phyloP scores from a whole-genome alignment of 805 yeast genomes.

The Saturnispora silvae region DNA sequence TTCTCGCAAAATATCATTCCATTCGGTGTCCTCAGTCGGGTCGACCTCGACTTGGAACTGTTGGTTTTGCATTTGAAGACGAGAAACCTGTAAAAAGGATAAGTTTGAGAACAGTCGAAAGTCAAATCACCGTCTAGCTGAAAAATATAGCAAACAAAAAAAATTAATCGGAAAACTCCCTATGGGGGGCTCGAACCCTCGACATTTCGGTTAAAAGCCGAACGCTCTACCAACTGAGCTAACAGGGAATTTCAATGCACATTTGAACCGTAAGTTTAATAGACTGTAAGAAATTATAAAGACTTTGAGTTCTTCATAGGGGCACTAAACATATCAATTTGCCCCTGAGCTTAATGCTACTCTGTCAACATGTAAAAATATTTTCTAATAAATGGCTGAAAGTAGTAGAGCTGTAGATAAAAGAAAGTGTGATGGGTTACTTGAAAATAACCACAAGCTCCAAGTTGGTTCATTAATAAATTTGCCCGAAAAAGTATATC shows the following conservation, averaged over 20 bases:
- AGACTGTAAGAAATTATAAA: too few relatives aligned
- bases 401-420: too few relatives aligned
- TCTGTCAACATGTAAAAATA: too few relatives aligned
- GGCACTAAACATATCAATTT: too few relatives aligned
- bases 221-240: conserved; percentile 64
- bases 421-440: too few relatives aligned
- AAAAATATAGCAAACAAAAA: background rate
- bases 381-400: too few relatives aligned
- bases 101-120: background rate
- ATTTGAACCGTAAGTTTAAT: too few relatives aligned
- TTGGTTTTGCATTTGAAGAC: conserved; percentile 29
- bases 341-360: too few relatives aligned
- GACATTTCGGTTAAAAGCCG: conserved; percentile 57
- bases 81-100: background rate
- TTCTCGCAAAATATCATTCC: conserved; percentile 90
- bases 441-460: too few relatives aligned
- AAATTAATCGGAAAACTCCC: conserved; percentile 27
- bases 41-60: conserved; percentile 79
- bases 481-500: too few relatives aligned
- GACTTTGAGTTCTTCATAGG: too few relatives aligned
- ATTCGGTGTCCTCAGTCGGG: conserved; percentile 94
- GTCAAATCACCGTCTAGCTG: background rate
- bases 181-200: conserved; percentile 54
- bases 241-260: conserved; percentile 29
- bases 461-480: too few relatives aligned